These are phyloP conservation scores for Physaria fendleri DNA, from an alignment of 345 rosid species.

Conservation along the genomic window DNA sequence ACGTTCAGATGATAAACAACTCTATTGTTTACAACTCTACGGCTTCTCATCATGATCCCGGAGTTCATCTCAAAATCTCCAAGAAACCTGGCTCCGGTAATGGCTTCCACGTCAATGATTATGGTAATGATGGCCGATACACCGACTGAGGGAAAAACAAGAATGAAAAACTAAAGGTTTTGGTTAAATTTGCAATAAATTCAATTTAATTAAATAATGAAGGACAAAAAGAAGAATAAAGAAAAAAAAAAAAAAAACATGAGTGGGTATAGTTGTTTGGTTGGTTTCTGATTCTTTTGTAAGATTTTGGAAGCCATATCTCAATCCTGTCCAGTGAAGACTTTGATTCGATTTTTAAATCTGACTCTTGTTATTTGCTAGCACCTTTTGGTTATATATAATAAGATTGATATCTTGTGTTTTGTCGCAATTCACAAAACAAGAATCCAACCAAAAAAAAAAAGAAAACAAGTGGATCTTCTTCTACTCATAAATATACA, in stretches of 20 bases:
- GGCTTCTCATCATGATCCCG: constrained; percentile 71
- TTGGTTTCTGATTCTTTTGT: constrained; percentile 22
- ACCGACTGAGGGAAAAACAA: constrained; percentile 11
- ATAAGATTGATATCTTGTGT: too few relatives aligned
- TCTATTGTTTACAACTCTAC: constrained; percentile 63
- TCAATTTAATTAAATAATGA: too few relatives aligned
- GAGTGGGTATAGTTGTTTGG: constrained; percentile 15
- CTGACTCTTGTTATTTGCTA: constrained; percentile 2
- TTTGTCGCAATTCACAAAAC: constrained; percentile 1
- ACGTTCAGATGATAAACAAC: constrained; percentile 84
- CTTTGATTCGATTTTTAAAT: too few relatives aligned
- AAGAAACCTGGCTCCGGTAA: constrained; percentile 41
- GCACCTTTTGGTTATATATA: too few relatives aligned
- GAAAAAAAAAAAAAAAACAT: background rate
- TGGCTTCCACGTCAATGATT: constrained; percentile 42
- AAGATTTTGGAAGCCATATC: too few relatives aligned
- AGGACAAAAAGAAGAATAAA: too few relatives aligned
- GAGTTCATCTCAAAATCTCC: constrained; percentile 54
- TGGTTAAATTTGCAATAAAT: constrained; percentile 12
- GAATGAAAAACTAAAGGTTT: constrained; percentile 18
- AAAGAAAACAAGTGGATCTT: background rate
- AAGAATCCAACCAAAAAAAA: background rate
- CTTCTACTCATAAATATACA: constrained; percentile 19
- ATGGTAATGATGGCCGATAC: constrained; percentile 29
- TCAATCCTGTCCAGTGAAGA: too few relatives aligned